These are phyloP conservation scores for Juglanconis sp. DNA, from an alignment of 2,329 filamentous ascomycete genomes.

Conservation along the genomic window DNA sequence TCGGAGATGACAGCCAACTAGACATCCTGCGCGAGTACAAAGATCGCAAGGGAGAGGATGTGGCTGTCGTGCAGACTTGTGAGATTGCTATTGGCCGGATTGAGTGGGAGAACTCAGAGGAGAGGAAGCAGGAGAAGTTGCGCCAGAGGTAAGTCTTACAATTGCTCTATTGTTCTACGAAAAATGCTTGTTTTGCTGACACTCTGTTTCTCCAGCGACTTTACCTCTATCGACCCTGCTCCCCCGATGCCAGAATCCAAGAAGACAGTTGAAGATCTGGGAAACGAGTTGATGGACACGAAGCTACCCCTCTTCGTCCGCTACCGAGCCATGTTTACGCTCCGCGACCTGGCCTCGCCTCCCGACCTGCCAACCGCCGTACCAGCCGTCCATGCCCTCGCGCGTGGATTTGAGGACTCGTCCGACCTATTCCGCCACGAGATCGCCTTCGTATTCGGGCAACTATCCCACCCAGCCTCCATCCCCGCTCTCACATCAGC, in stretches of 20 bases:
- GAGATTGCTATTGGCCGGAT: conserved; percentile 95
- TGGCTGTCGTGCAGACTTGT: conserved; percentile 89
- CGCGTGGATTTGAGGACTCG: conserved; percentile 77
- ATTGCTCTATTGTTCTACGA: background rate
- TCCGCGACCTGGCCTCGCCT: conserved; percentile 90
- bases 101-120: conserved; percentile 81
- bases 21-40: conserved; percentile 69
- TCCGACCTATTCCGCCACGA: conserved; percentile 96
- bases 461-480: conserved; percentile 92
- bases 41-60: conserved; percentile 71
- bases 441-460: conserved; percentile 96
- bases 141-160: conserved; percentile 65
- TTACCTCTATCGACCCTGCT: conserved; percentile 91
- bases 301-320: conserved; percentile 79
- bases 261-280: conserved; percentile 69
- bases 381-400: conserved; percentile 81
- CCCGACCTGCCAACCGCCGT: conserved; percentile 86
- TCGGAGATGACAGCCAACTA: conserved; percentile 73
- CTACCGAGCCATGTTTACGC: conserved; percentile 96
- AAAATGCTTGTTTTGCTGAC: conserved; percentile 24
- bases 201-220: conserved; percentile 62
- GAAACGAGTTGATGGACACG: conserved; percentile 74
- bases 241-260: conserved; percentile 76
- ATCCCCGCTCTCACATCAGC: conserved; percentile 82
- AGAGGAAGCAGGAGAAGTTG: conserved; percentile 70